Evolutionary conservation across 371 early-diverging fungal species (phyloP), one percentile per base, ranked within the genome.

Genomic region (Gilbertella persicaria): DNA sequence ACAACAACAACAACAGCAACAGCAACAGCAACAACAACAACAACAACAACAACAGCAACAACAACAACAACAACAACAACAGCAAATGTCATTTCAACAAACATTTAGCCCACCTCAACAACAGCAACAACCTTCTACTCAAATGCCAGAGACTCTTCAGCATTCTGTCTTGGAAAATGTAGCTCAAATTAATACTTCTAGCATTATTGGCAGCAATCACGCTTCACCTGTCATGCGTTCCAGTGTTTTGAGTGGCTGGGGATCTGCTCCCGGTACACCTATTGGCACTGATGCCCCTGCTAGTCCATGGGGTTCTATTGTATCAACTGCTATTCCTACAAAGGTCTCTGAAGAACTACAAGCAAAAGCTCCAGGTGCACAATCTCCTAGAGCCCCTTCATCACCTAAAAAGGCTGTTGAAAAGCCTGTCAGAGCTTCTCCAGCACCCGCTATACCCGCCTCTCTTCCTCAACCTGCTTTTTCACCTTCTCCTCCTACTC

Each of bases 261-360:
- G 67, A 12, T 71, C 77, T 26, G 60, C 58, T 29, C 71, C 77
- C 36, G 73, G 77, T 24, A 76, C 77, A 25, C 77, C 76, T 30
- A 2, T 69, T n/a, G 60, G 60, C 5, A 55, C 26, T 16, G 68
- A 68, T 14, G 45, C 60, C 20, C 58, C 76, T 14, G 57, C 66
- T n/a, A 65, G 65, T 37, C 58, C 73, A 19, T 69, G 70, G 66
- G 70, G 65, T 36, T 42, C 65, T 17, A 61, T 66, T 29, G 64
- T 63, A 21, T 45, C 70, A n/a, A 51, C 62, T 36, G 66, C 64
- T 16, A 53, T 68, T 17, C 63, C 66, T 23, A 54, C 43, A 2
- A 67, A 67, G 20, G 45, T 67, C 3, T 59, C 68, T 17, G 68
- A 67, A 39, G 69, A 68, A 37, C 47, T 68, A 28, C 58, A 60